Conservation (phyloP, 31 red algal species). For the Endocladia muricata region DNA sequence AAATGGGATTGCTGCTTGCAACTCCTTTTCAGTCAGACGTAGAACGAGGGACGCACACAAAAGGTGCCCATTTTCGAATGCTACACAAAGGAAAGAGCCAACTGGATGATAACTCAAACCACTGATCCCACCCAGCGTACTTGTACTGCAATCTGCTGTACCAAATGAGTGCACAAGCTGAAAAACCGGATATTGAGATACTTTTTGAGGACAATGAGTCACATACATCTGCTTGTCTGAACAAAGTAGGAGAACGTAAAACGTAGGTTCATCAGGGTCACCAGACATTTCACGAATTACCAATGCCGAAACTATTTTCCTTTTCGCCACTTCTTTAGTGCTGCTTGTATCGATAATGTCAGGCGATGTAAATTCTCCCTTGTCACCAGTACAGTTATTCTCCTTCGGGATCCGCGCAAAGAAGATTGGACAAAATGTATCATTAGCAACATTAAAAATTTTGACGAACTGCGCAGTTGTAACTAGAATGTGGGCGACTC, state of each 20-base stretch:
- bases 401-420: slow-evolving; percentile 33
- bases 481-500: slow-evolving; percentile 31
- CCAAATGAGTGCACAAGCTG: too few relatives aligned
- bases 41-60: slow-evolving; percentile 18
- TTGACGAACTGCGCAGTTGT: slow-evolving; percentile 59
- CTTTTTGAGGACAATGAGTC: too few relatives aligned
- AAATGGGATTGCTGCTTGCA: not conserved
- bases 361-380: not conserved
- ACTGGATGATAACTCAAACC: slow-evolving; percentile 29
- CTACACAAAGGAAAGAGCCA: slow-evolving; percentile 33
- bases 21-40: not conserved
- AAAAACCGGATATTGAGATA: too few relatives aligned
- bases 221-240: slow-evolving; percentile 35
- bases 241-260: slow-evolving; percentile 21
- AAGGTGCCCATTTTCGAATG: slow-evolving; percentile 30
- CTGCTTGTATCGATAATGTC: not conserved
- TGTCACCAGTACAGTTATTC: not conserved
- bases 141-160: too few relatives aligned
- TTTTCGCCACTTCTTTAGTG: not conserved
- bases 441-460: slow-evolving; percentile 61
- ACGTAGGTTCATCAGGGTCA: not conserved
- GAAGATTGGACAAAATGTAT: slow-evolving; percentile 67
- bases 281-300: not conserved
- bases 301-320: not conserved
- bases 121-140: too few relatives aligned